Evolutionary conservation across 495 filamentous ascomycete species (phyloP).

Genomic region (Beverwykella pulmonaria): DNA sequence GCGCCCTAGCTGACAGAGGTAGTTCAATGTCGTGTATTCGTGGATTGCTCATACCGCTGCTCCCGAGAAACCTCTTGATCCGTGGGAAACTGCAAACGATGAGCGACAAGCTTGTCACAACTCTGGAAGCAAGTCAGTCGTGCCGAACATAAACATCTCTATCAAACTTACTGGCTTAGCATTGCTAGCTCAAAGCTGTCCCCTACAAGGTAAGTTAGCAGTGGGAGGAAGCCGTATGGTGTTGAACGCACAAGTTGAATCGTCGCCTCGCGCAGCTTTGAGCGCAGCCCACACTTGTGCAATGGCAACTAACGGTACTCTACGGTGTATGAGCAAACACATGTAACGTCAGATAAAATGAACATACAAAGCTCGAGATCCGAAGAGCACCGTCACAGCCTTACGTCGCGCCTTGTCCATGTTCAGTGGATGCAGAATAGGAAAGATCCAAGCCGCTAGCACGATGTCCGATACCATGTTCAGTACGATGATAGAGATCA

Average conservation of each 20-base stretch:
- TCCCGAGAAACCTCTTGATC: conserved; percentile 12
- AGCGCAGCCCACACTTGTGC: conserved; percentile 7
- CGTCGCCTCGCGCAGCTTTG: neutral
- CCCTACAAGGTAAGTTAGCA: neutral
- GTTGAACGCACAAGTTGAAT: neutral
- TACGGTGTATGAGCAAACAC: neutral
- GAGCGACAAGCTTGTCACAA: conserved; percentile 13
- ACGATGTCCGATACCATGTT: conserved; percentile 34
- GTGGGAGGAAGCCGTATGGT: neutral
- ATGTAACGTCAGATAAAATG: neutral
- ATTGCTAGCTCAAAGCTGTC: conserved; percentile 2
- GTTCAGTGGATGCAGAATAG: conserved; percentile 23
- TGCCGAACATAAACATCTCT: neutral
- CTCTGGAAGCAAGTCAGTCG: neutral
- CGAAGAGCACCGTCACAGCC: conserved; percentile 8
- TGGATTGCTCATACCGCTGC: neutral
- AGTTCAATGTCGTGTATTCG: conserved; percentile 3
- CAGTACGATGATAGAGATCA: conserved; percentile 27
- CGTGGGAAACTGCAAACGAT: conserved; percentile 14
- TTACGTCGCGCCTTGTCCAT: conserved; percentile 1
- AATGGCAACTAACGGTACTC: neutral
- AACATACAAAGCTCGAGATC: conserved; percentile 6
- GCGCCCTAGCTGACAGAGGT: neutral
- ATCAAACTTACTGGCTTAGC: conserved; percentile 4
- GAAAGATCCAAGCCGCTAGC: conserved; percentile 25